A percentile compares a stretch with the other conserved stretches of the same genome.
Evolutionary conservation across 306 rosid genomes (phyloP).

Genomic region (Trifolium subterraneum): DNA sequence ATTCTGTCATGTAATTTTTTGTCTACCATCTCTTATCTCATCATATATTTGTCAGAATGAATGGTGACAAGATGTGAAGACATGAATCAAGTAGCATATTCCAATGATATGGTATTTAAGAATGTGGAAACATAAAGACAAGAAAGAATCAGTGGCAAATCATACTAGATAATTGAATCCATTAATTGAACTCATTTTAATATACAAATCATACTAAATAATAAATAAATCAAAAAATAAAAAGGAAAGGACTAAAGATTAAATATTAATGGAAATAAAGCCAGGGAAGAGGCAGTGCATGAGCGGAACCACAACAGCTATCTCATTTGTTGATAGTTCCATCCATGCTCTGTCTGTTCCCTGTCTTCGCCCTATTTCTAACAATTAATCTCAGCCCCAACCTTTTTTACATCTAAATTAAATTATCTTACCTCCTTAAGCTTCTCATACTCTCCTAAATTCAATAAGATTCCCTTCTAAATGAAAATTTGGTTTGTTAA

Average conservation of each 20-base stretch:
- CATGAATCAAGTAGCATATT: no score
- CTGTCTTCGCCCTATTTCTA: conserved; percentile 50
- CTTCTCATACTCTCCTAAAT: neutral
- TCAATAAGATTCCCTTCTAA: conserved; percentile 4
- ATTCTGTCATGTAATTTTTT: no score
- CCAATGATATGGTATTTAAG: no score
- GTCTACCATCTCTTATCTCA: no score
- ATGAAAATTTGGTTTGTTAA: neutral
- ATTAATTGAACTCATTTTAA: neutral
- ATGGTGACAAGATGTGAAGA: no score
- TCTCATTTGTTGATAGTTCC: conserved; percentile 58
- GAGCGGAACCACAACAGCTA: conserved; percentile 65
- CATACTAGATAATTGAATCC: no score
- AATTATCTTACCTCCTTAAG: conserved; percentile 21
- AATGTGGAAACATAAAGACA: no score
- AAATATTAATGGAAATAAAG: conserved; percentile 42
- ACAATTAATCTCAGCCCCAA: neutral
- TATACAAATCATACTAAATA: neutral
- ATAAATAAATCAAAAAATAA: neutral
- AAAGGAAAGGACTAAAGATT: neutral
- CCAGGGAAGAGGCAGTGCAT: conserved; percentile 99
- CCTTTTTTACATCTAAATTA: conserved; percentile 30
- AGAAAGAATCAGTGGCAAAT: no score
- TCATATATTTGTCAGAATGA: no score
- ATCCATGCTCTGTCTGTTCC: conserved; percentile 90